Evolutionary conservation across 257 asterid genomes (phyloP), one percentile per base, ranked within the genome.

Genomic region (Rhazya stricta): DNA sequence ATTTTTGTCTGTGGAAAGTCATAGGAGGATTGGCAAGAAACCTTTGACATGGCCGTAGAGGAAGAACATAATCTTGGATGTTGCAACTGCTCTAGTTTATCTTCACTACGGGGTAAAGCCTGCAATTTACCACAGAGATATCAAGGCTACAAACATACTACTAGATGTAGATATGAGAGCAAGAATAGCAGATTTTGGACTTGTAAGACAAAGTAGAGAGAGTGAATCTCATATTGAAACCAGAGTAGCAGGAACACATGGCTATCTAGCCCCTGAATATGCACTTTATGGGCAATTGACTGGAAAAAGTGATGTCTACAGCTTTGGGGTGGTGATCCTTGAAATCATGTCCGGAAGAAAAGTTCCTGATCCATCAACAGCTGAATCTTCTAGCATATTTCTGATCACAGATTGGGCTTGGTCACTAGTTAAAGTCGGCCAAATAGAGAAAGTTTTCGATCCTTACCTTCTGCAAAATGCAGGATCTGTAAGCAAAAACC

Each of bases 361-460:
- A 79, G 96, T 83, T 1, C 81, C 88, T 2, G 89, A 82, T 66
- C 58, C 84, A 10, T 74, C 84, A 23, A 54, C 84, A 3, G 65
- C 74, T 1, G 76, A 62, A 48, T 45, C 71, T 25, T 41, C 83
- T 6, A 48, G 48, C 7, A 50, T 78, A 30, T 48, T 84, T 25
- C 51, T 90, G 83, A 80, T 90, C 27, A 85, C 93, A 23, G 96
- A 90, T 72, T 87, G 96, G 93, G 96, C 83, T 4, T 88, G 91
- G 94, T 57, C 81, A 19, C 51, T 82, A 0, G 61, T 88, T 75
- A 88, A 85, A 69, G 83, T 15, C 16, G 92, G 88, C 70, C 81
- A 62, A 62, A n/a, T 77, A 3, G 81, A 85, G 65, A 77, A 83
- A 72, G 89, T 69, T 37, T 71, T 88, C 76, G 96, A 90, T 81